These are phyloP conservation scores for Boletus reticuloceps DNA, from an alignment of 768 basidiomycete genomes.

Conservation along the genomic window DNA sequence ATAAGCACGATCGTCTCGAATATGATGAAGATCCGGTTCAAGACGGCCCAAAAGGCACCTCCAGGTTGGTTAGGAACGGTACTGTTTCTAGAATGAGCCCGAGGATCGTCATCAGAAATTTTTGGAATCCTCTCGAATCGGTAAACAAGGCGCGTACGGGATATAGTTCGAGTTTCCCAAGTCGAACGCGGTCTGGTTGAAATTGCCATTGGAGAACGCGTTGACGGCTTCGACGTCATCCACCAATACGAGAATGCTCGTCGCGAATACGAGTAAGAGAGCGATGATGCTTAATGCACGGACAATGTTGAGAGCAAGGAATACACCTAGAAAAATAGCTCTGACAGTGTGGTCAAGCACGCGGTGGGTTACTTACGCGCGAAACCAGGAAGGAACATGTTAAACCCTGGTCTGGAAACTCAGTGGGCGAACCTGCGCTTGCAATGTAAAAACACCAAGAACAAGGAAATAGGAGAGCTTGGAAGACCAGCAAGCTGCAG, in stretches of 20 bases:
- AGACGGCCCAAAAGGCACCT: slow-evolving; percentile 88
- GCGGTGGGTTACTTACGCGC: slow-evolving; percentile 20
- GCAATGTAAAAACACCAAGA: too few relatives aligned
- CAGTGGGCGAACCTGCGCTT: slow-evolving; percentile 22
- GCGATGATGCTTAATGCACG: slow-evolving; percentile 75
- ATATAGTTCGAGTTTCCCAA: slow-evolving; percentile 75
- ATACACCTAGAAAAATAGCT: slow-evolving; percentile 38
- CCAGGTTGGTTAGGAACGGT: slow-evolving; percentile 94
- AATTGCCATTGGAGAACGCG: slow-evolving; percentile 44
- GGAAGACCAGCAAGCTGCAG: slow-evolving; percentile 27
- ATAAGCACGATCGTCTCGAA: slow-evolving; percentile 77
- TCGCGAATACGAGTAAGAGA: slow-evolving; percentile 78
- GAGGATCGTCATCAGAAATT: not conserved
- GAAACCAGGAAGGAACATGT: slow-evolving; percentile 27
- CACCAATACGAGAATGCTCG: slow-evolving; percentile 69
- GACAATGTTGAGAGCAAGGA: slow-evolving; percentile 75
- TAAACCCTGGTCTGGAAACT: not conserved
- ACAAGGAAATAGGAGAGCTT: slow-evolving; percentile 12
- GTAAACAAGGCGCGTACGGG: slow-evolving; percentile 45
- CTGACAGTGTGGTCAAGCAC: not conserved
- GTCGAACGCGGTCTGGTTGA: slow-evolving; percentile 36
- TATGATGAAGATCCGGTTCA: slow-evolving; percentile 82
- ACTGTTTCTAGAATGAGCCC: slow-evolving; percentile 45
- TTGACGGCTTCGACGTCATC: slow-evolving; percentile 78
- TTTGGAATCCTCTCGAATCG: not conserved